Conservation (phyloP, 345 rosid genomes). For the Ricinus communis region DNA sequence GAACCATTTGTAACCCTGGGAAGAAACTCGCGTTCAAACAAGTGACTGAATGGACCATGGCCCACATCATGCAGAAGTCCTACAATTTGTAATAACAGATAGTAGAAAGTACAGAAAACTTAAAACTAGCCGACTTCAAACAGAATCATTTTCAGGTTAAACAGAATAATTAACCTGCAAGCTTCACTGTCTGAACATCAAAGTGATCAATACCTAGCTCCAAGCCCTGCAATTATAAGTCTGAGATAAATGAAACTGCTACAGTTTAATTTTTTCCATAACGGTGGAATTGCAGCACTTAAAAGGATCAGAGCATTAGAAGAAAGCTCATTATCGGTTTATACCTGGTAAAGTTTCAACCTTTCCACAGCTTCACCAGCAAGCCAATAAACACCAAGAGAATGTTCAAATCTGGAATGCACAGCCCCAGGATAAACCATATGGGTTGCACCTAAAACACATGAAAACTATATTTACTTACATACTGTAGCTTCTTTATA, state of each 20-base stretch:
- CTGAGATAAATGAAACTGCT: background rate
- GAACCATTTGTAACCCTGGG: constrained; percentile 51
- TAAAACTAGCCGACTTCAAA: background rate
- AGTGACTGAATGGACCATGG: constrained; percentile 95
- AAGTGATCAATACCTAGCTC: constrained; percentile 76
- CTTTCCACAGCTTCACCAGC: constrained; percentile 71
- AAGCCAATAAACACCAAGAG: constrained; percentile 89
- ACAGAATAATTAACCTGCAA: constrained; percentile 59
- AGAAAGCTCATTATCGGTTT: background rate
- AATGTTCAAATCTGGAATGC: constrained; percentile 92
- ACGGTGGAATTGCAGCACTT: background rate
- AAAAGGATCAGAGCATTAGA: constrained; percentile 9
- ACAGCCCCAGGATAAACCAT: constrained; percentile 93
- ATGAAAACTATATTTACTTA: background rate
- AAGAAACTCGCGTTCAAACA: constrained; percentile 89
- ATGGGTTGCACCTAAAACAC: constrained; percentile 61
- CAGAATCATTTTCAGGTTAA: constrained; percentile 6
- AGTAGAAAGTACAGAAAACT: background rate
- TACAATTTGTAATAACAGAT: constrained; percentile 31
- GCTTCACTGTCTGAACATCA: constrained; percentile 85
- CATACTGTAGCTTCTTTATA: background rate
- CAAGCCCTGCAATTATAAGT: constrained; percentile 46
- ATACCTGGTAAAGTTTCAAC: constrained; percentile 69
- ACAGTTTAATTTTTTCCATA: background rate
- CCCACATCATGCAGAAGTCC: constrained; percentile 96